Evolutionary conservation across 2,329 filamentous ascomycete species (phyloP), one percentile per base, ranked within the genome.

Genomic region (Aspergillus chevalieri): DNA sequence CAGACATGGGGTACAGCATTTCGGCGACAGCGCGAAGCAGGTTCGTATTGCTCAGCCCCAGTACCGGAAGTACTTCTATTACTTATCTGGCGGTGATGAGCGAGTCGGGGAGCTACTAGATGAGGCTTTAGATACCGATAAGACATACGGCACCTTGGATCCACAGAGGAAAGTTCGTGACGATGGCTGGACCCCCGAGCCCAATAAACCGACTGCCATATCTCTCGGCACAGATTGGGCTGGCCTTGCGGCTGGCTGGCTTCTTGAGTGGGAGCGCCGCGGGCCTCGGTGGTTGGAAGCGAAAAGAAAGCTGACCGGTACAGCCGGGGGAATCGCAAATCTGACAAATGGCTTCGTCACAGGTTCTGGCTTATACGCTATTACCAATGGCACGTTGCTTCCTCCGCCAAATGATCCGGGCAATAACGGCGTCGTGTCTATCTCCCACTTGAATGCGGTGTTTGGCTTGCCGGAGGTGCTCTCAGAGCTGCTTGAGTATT

Each of bases 1-100:
- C 0, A 72, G 82, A 3, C 82, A 85, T 51, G 81, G 81, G 1
- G 78, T 85, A 0, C 80, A 83, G 60, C 82, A 85, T 54, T 85
- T 74, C 66, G 64, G 74, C 14, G 82, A 85, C 57, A 82, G 78
- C 47, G 74, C 77, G 0, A 84, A 85, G 59, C 82, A 85, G 62
- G 78, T 77, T 0, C 78, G 82, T 15, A 81, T 85, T 17, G 80
- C 81, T 0, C 75, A 78, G 14, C 74, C 79, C 0, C 75, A 78
- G 34, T 84, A 82, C 56, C 70, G 80, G 6, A 79, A 79, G 56
- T 72, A 75, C 30, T 82, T 79, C 58, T 84, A 75, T 65, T 81
- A 78, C 56, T 58, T 83, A 2, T 74, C 76, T 0, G 79, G 79
- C 0, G 80, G 72, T 2, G 71, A 83, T 36, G 80, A 83, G 65